phyloP scores from a whole-genome alignment of 257 asterid species.

The Penstemon davidsonii region DNA sequence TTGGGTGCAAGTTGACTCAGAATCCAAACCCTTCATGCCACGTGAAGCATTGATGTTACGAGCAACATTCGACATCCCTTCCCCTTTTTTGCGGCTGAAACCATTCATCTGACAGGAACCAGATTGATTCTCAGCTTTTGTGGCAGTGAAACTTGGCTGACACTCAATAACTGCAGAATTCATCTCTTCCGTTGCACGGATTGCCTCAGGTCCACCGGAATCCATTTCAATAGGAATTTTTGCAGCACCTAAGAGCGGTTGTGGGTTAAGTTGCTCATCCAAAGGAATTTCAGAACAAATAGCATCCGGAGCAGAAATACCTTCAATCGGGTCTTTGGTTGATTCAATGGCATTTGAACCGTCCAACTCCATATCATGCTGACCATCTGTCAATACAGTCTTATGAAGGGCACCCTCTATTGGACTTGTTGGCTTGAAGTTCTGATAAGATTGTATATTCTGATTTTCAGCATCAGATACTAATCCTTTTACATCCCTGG shows the following conservation, averaged over 20 bases:
- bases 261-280: constrained; percentile 43
- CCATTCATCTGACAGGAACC: constrained; percentile 54
- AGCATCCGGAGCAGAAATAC: constrained; percentile 35
- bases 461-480: constrained; percentile 43
- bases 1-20: constrained; percentile 56
- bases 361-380: constrained; percentile 42
- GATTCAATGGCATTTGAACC: constrained; percentile 41
- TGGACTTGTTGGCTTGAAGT: constrained; percentile 43
- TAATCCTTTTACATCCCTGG: constrained; percentile 44
- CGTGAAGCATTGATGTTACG: constrained; percentile 31
- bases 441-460: constrained; percentile 32
- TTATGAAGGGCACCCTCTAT: constrained; percentile 38
- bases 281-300: constrained; percentile 38
- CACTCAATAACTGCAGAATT: constrained; percentile 37
- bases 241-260: constrained; percentile 35
- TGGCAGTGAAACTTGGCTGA: constrained; percentile 36
- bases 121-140: constrained; percentile 43
- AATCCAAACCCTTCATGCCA: constrained; percentile 51
- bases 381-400: constrained; percentile 37
- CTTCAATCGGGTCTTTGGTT: constrained; percentile 37
- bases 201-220: constrained; percentile 35
- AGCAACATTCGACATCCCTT: constrained; percentile 38
- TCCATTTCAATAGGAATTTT: constrained; percentile 37
- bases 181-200: constrained; percentile 33
- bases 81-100: constrained; percentile 33